These are phyloP conservation scores for Garcileccinum viscosum DNA, from an alignment of 1,284 basidiomycete species.

Conservation along the genomic window DNA sequence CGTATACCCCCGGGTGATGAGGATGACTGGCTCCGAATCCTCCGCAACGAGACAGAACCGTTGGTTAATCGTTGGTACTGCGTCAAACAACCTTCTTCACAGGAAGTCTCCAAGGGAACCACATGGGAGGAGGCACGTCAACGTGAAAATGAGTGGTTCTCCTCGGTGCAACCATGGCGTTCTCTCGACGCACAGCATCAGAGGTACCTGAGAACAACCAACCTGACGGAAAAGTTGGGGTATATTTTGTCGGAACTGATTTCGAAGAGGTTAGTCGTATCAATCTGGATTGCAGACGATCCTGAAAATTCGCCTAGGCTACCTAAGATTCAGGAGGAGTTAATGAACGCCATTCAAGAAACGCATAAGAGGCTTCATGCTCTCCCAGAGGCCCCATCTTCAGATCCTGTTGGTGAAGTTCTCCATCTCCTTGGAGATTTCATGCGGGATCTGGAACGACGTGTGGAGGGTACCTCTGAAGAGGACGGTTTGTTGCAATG, in stretches of 20 bases:
- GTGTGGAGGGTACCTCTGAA: slow-evolving; percentile 59
- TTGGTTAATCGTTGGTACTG: slow-evolving; percentile 74
- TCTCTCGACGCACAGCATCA: slow-evolving; percentile 55
- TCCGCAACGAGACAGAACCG: slow-evolving; percentile 60
- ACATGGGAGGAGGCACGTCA: slow-evolving; percentile 65
- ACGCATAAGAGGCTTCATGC: slow-evolving; percentile 43
- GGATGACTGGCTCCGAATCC: slow-evolving; percentile 60
- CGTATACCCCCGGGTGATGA: slow-evolving; percentile 71
- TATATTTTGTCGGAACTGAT: slow-evolving; percentile 64
- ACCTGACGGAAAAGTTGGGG: slow-evolving; percentile 61
- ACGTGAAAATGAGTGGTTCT: slow-evolving; percentile 74
- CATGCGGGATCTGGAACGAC: slow-evolving; percentile 47
- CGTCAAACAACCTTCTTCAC: slow-evolving; percentile 73
- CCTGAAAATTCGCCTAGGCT: slow-evolving; percentile 49
- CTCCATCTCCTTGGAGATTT: slow-evolving; percentile 54
- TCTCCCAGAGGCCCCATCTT: slow-evolving; percentile 62
- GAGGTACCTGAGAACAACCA: slow-evolving; percentile 58
- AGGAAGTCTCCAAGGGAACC: slow-evolving; percentile 58
- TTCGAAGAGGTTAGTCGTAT: slow-evolving; percentile 51
- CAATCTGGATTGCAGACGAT: background rate
- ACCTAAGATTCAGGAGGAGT: slow-evolving; percentile 61
- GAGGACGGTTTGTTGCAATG: slow-evolving; percentile 58
- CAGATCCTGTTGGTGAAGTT: slow-evolving; percentile 63
- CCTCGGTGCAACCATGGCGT: slow-evolving; percentile 60
- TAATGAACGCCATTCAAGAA: slow-evolving; percentile 50